A percentile compares a stretch with the other conserved stretches of the same genome.
These are phyloP conservation scores for Xanthoconium separans DNA, from an alignment of 1,284 basidiomycete genomes.

Conservation along the genomic window DNA sequence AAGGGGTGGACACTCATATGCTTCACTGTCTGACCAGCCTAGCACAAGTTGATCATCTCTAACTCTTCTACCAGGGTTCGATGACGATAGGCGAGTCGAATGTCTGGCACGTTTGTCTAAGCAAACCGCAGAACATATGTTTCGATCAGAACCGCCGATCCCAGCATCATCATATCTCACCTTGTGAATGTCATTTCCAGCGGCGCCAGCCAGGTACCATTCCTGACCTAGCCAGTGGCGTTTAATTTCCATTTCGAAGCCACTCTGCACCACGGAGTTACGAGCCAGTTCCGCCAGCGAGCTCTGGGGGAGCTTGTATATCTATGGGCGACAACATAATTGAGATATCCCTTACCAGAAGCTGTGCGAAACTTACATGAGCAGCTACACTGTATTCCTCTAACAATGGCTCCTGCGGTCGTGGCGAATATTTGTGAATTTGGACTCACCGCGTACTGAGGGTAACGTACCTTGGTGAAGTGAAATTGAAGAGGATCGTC, in stretches of 20 bases:
- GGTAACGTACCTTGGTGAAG: conserved; percentile 77
- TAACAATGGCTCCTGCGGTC: conserved; percentile 79
- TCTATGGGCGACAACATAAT: conserved; percentile 43
- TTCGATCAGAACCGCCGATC: conserved; percentile 7
- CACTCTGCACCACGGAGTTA: conserved; percentile 95
- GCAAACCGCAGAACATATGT: neutral
- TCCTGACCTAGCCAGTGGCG: conserved; percentile 92
- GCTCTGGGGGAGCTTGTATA: conserved; percentile 88
- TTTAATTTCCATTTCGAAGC: conserved; percentile 99
- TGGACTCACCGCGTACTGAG: neutral
- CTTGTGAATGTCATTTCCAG: conserved; percentile 92
- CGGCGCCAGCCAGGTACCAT: conserved; percentile 88
- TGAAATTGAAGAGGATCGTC: conserved; percentile 96
- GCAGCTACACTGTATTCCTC: conserved; percentile 99
- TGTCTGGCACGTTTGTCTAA: conserved; percentile 96
- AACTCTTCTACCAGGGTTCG: conserved; percentile 88
- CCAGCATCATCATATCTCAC: conserved; percentile 37
- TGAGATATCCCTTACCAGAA: neutral
- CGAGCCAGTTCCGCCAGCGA: conserved; percentile 89
- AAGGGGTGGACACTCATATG: neutral
- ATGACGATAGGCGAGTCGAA: conserved; percentile 85
- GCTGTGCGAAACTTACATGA: conserved; percentile 57
- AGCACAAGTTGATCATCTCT: conserved; percentile 52
- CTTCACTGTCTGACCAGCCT: conserved; percentile 7
- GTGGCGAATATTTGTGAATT: neutral